Evolutionary conservation across 2,329 filamentous ascomycete genomes (phyloP), one percentile per base, ranked within the genome.

Genomic region (Neurospora crassa): DNA sequence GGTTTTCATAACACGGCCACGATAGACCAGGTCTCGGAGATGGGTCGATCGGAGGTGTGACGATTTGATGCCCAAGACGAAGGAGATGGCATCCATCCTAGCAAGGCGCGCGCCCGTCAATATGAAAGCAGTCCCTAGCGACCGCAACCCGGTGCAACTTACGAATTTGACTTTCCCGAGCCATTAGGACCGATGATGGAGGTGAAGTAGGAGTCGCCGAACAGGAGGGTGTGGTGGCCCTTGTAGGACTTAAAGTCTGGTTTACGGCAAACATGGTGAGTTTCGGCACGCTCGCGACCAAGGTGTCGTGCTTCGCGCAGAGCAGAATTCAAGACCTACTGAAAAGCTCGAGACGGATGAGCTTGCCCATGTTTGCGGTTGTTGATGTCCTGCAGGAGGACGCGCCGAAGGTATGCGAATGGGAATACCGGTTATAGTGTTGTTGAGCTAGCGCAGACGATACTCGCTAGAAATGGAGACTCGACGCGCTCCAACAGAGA

Each of bases 101-200:
- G 29, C 24, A 68, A 71, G 37, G 45, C 18, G 3, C n/a, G 53
- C 29, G 73, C 80, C 69, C 79, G 77, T 74, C 67, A 71, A 72
- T 37, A 43, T 34, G 6, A 63, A 67, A 40, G 53, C 67, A 67
- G 43, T 45, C 20, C 41, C 43, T 12, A 11, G 40, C 34, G 24
- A 67, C 59, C 67, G 18, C 47, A 74, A 67, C 42, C 18, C 24
- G 67, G 42, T 24, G 42, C 34, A 67, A 74, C 90, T 80, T 83
- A 95, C 92, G 94, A 97, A 81, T 99, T 99, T 24, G 96, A 99
- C 82, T 99, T 99, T 75, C 96, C 96, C 43, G 96, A 98, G 85
- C 96, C 96, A 94, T 99, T 99, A 80, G 96, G 96, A 6, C 96
- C 96, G 79, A 99, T 98, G 79, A 99, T 97, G 59, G 96, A 99